Conservation (phyloP, 2,329 filamentous ascomycete genomes). For the Claviceps fusiformis region DNA sequence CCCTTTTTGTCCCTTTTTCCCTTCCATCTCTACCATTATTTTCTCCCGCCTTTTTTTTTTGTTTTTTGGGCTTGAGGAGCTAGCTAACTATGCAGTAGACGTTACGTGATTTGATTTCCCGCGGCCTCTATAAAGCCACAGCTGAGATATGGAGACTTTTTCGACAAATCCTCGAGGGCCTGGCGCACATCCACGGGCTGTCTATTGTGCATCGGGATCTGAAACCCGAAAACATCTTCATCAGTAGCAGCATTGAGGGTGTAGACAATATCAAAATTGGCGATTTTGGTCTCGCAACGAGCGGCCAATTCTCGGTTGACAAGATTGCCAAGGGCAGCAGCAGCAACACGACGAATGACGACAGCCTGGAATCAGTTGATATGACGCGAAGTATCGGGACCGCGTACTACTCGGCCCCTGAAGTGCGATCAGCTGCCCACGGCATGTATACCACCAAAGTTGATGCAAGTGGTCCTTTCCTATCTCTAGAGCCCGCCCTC, state of each 20-base stretch:
- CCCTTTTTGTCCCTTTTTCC: not conserved
- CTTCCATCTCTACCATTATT: no score
- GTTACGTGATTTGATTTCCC: constrained; percentile 72
- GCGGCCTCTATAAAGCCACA: constrained; percentile 57
- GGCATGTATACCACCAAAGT: constrained; percentile 86
- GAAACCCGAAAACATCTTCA: constrained; percentile 96
- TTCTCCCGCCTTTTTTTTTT: not conserved
- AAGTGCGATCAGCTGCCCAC: constrained; percentile 62
- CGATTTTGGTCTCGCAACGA: constrained; percentile 90
- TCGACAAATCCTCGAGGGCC: constrained; percentile 77
- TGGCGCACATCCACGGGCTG: constrained; percentile 78
- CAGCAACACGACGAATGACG: not conserved
- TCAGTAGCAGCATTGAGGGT: constrained; percentile 53
- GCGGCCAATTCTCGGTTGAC: constrained; percentile 60
- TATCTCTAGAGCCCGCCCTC: not conserved
- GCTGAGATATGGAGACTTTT: constrained; percentile 83
- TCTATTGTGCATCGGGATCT: constrained; percentile 93
- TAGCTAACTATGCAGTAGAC: constrained; percentile 34
- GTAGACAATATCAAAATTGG: constrained; percentile 88
- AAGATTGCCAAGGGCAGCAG: constrained; percentile 25
- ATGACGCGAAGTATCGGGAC: constrained; percentile 65
- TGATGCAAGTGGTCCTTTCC: constrained; percentile 45
- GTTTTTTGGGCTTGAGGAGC: not conserved
- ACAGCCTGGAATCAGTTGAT: constrained; percentile 36
- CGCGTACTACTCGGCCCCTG: constrained; percentile 83